Evolutionary conservation across 139 green algal genomes (phyloP).

Genomic region (Picochlorum costavermella): DNA sequence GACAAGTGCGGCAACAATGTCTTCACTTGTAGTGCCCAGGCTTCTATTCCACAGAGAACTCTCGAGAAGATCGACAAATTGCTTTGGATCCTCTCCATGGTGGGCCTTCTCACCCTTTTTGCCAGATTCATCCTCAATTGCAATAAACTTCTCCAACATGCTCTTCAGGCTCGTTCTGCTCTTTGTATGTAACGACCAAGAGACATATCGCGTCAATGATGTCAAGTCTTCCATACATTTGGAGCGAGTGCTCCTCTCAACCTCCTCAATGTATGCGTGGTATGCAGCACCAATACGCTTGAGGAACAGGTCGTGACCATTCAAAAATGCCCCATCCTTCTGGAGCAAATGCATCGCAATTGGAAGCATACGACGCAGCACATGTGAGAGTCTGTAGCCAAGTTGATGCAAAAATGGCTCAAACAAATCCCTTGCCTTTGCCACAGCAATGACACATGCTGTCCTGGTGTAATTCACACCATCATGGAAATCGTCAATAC

Average conservation of each 20-base stretch:
- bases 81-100: slow-evolving; percentile 1
- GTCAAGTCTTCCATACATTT: slow-evolving; percentile 87
- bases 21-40: slow-evolving; percentile 67
- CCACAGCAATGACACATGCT: slow-evolving; percentile 86
- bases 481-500: slow-evolving; percentile 91
- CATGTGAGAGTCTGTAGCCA: slow-evolving; percentile 78
- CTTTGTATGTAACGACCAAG: slow-evolving; percentile 88
- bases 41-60: slow-evolving; percentile 79
- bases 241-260: slow-evolving; percentile 36
- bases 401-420: slow-evolving; percentile 91
- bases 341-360: slow-evolving; percentile 84
- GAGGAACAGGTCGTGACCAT: slow-evolving; percentile 79
- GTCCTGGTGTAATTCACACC: slow-evolving; percentile 92
- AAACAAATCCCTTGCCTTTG: slow-evolving; percentile 72
- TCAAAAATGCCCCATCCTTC: slow-evolving; percentile 61
- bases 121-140: not conserved
- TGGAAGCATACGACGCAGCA: slow-evolving; percentile 79
- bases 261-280: slow-evolving; percentile 75
- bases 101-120: not conserved
- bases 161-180: slow-evolving; percentile 45
- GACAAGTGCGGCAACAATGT: slow-evolving; percentile 86
- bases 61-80: slow-evolving; percentile 63
- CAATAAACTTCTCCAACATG: slow-evolving; percentile 57
- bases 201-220: slow-evolving; percentile 83
- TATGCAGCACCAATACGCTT: slow-evolving; percentile 68